phyloP scores from a whole-genome alignment of 805 yeast genomes.

The Suhomyces sp. region DNA sequence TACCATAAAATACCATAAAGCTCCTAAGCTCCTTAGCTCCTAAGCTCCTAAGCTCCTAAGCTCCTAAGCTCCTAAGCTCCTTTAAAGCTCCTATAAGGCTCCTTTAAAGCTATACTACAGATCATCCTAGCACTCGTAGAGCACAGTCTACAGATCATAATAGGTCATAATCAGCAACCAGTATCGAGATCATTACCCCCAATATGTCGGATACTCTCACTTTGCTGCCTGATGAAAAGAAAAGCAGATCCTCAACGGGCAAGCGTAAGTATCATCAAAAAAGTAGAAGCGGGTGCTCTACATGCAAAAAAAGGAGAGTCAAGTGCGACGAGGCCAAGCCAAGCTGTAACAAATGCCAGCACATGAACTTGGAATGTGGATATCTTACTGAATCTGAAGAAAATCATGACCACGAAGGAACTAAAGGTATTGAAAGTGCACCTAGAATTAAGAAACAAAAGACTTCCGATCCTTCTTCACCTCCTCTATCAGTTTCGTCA shows the following conservation, averaged over 20 bases:
- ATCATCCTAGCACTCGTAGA: too few relatives aligned
- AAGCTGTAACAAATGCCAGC: conserved; percentile 70
- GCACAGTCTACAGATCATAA: too few relatives aligned
- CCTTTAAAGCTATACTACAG: too few relatives aligned
- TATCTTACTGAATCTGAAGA: conserved; percentile 35
- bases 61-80: too few relatives aligned
- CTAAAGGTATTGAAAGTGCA: background rate
- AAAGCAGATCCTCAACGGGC: conserved; percentile 43
- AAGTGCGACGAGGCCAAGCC: conserved; percentile 91
- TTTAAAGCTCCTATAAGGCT: too few relatives aligned
- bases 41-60: too few relatives aligned
- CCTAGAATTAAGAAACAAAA: conserved; percentile 4
- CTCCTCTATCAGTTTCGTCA: background rate
- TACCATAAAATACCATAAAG: too few relatives aligned
- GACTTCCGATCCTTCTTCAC: background rate
- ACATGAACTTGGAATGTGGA: conserved; percentile 76
- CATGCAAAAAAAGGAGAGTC: conserved; percentile 86
- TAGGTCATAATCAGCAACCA: too few relatives aligned
- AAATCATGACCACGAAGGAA: conserved; percentile 3
- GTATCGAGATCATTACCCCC: too few relatives aligned
- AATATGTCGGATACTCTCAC: background rate
- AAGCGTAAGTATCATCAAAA: conserved; percentile 88
- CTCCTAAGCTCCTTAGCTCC: too few relatives aligned
- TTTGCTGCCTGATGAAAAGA: background rate
- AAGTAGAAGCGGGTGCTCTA: conserved; percentile 83